Evolutionary conservation across 2,329 filamentous ascomycete species (phyloP), one percentile per base, ranked within the genome.

Genomic region (Phaeoacremonium minimum): DNA sequence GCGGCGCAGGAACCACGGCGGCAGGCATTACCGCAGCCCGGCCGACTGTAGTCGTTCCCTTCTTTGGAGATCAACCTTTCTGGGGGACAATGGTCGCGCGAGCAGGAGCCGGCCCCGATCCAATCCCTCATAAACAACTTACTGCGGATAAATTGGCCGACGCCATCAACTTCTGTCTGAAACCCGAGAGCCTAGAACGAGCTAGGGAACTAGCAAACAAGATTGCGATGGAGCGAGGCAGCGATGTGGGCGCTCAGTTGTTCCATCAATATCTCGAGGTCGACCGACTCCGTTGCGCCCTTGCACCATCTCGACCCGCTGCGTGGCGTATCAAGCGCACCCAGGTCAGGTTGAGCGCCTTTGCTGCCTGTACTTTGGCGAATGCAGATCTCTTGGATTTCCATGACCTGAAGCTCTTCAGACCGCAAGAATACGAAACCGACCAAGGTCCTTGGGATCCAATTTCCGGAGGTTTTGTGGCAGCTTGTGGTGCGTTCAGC

Each of bases 1-100:
- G 88, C 17, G 88, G 88, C 38, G 88, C 88, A 9, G 88, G 88
- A 14, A 95, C 88, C 4, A 94, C 87, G 2, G 87, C 88, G 2
- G 86, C 87, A 2, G 88, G 88, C 15, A 85, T 95, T 41, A 76
- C 83, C n/a, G 76, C 80, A 2, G 87, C 87, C 17, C 80, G 81
- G 36, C 87, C 88, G 3, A 94, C 87, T 0, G 75, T 93, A 2
- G 74, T 95, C 4, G 80, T 95, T 0, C 87, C 88, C 0, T 95
- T 95, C 64, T 95, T 90, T 52, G 85, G 85, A 2, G 85, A 90
- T 48, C 85, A 90, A 56, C 82, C 82, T 1, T 90, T 90, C 51
- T 90, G 85, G 85, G 85, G 85, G 7, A 71, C 79, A 7, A 89
- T 90, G 73, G 77, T 88, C 28, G 73, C 80, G 0, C 72, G 69